Evolutionary conservation across 2,329 filamentous ascomycete species (phyloP).

Genomic region (Ceratocystis destructans): DNA sequence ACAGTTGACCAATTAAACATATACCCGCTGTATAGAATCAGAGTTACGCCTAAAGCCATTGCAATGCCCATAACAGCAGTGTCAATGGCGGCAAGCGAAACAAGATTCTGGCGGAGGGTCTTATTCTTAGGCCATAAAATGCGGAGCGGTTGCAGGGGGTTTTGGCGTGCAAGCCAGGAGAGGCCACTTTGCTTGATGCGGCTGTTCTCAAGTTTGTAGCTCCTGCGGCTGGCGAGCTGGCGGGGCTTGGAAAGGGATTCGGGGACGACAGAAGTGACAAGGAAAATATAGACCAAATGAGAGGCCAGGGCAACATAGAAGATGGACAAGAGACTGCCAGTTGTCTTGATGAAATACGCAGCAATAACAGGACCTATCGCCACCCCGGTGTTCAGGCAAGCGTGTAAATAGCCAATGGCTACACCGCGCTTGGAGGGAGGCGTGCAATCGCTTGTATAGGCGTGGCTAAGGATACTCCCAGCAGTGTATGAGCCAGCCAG

Average conservation of each 20-base stretch:
- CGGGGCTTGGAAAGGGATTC: conserved; percentile 69
- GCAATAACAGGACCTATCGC: conserved; percentile 74
- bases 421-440: conserved; percentile 65
- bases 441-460: conserved; percentile 83
- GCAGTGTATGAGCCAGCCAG: conserved; percentile 79
- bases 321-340: conserved; percentile 60
- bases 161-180: conserved; percentile 34
- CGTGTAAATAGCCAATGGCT: conserved; percentile 79
- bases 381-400: conserved; percentile 76
- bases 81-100: conserved; percentile 67
- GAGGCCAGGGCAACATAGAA: conserved; percentile 70
- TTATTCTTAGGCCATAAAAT: conserved; percentile 34
- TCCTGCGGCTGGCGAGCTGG: conserved; percentile 56
- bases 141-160: conserved; percentile 62
- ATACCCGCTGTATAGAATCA: conserved; percentile 70
- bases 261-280: conserved; percentile 58
- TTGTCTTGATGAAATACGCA: conserved; percentile 63
- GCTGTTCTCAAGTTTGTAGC: conserved; percentile 35
- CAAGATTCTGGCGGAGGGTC: conserved; percentile 62
- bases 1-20: conserved; percentile 72
- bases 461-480: conserved; percentile 60
- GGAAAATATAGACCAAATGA: conserved; percentile 60
- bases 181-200: conserved; percentile 22
- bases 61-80: conserved; percentile 67
- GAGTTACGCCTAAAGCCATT: conserved; percentile 64